Base-by-base conservation (phyloP, 176 grass and related monocot genomes). In the Bonia amplexicaulis region DNA sequence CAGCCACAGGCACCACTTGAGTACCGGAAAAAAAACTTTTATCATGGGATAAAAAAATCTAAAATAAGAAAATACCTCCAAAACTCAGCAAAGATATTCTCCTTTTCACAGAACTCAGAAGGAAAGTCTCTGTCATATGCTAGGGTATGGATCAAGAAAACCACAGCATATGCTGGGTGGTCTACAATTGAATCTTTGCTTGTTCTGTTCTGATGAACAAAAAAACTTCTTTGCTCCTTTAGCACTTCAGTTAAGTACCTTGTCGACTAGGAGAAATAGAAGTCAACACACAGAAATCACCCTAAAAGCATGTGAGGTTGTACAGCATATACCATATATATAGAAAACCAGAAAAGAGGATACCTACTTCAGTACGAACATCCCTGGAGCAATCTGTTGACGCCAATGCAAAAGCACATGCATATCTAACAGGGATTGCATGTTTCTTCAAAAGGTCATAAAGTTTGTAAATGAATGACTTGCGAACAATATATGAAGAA, bases 341-440 rank as follows among this genome's bases (percentile, higher is more conserved):
- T 53, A 66, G 37, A 59, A 78, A 71, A 47, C 40, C 6, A 84
- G 60, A 77, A 84, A 70, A 88, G 58, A 80, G 27, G 68, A 51
- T 37, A 91, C 81, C 42, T 90, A 98, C 96, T 89, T 95, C 88
- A 77, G 77, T 83, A 80, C 89, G 91, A 81, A 98, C 77, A 83
- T 98, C 89, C 81, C 77, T 47, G 73, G 88, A 53, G 60, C 57
- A 89, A 90, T 98, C 93, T 66, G 85, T 90, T 86, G 93, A 95
- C 0, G 91, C 75, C 77, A 98, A 80, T 66, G 93, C 89, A 90
- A 98, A 95, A 90, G 91, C 91, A 83, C 96, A 98, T 83, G 85
- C 85, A 89, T 98, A 98, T 94, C 84, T 92, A 75, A 90, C 70
- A 26, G 93, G 93, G 77, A 98, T 91, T 63, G 74, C 79, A 54